Evolutionary conservation across 148 eudicot species (phyloP), one percentile per base, ranked within the genome.

Genomic region (Dianthus caryophyllus): DNA sequence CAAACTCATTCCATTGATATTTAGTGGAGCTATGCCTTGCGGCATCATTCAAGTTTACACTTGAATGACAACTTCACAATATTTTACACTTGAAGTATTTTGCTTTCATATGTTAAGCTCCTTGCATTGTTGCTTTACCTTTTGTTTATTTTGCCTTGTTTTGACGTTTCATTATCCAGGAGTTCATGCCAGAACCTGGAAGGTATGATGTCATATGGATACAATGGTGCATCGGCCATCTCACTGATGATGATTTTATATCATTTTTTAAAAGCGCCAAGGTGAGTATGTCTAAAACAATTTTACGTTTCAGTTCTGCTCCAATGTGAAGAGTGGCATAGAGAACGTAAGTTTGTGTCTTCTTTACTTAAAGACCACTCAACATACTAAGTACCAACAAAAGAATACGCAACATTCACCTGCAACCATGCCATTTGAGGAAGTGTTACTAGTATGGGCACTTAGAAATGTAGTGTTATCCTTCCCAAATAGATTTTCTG

Each of bases 141-240:
- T 46, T 16, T 58, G 59, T 18, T 58, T 22, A 9, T 41, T 56
- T 52, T 24, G 24, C 29, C 22, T 20, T 13, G 30, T 39, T 64
- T 59, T 67, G 39, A 61, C 0, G 6, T 68, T 77, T n/a, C 36
- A 38, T 63, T 43, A 18, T 76, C 55, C 70, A 92, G 97, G 98
- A 94, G 70, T 94, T 94, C 60, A 83, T 95, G 48, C 98, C 97
- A 39, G 90, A 82, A 57, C 69, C 75, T 67, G 78, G 78, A 81
- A 84, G 96, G 69, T 94, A 90, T 68, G 92, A 94, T 82, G 82
- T 90, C 67, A 94, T 94, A 77, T 94, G 98, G 98, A 59, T 94
- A 44, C 98, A 94, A 73, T 94, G 98, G 98, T 94, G 98, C 84
- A 90, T 94, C 57, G 97, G 96, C 20, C 97, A 94, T 82, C 96